These are phyloP conservation scores for Carex myosuroides DNA, from an alignment of 176 grass and related monocot species.

Conservation along the genomic window DNA sequence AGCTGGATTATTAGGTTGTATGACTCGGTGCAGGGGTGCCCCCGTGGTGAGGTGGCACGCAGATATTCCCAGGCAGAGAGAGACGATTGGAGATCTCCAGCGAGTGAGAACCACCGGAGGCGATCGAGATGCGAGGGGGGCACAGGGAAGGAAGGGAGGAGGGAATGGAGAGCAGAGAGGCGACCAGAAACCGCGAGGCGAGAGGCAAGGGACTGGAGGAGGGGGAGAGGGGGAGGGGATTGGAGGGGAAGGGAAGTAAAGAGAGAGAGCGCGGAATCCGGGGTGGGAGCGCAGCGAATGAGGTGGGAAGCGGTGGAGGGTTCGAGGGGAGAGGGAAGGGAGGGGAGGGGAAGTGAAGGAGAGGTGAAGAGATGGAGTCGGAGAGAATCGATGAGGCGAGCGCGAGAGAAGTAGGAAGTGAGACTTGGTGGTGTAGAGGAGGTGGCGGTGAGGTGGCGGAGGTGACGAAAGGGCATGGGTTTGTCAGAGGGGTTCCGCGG, in stretches of 20 bases:
- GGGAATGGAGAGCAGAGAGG: neutral
- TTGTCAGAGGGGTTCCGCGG: neutral
- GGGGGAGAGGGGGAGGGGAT: slow-evolving; percentile 4
- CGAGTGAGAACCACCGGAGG: slow-evolving; percentile 2
- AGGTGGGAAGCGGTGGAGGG: neutral
- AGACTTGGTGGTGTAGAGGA: neutral
- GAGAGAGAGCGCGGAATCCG: neutral
- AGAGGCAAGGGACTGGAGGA: slow-evolving; percentile 4
- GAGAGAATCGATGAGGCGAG: slow-evolving; percentile 17
- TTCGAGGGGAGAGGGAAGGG: neutral
- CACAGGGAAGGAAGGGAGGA: neutral
- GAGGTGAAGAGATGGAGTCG: neutral
- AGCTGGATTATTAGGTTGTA: slow-evolving; percentile 13
- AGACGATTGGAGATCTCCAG: slow-evolving; percentile 5
- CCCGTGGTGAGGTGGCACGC: neutral
- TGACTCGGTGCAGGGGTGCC: slow-evolving; percentile 6
- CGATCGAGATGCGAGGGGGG: neutral
- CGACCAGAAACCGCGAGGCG: neutral
- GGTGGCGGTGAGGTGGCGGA: neutral
- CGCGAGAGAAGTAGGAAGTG: neutral
- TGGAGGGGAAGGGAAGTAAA: neutral
- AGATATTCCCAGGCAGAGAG: slow-evolving; percentile 9
- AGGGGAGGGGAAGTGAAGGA: neutral
- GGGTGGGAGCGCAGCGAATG: slow-evolving; percentile 8
- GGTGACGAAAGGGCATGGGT: neutral